phyloP scores from a whole-genome alignment of 257 asterid genomes.

The Capsicum chinense region DNA sequence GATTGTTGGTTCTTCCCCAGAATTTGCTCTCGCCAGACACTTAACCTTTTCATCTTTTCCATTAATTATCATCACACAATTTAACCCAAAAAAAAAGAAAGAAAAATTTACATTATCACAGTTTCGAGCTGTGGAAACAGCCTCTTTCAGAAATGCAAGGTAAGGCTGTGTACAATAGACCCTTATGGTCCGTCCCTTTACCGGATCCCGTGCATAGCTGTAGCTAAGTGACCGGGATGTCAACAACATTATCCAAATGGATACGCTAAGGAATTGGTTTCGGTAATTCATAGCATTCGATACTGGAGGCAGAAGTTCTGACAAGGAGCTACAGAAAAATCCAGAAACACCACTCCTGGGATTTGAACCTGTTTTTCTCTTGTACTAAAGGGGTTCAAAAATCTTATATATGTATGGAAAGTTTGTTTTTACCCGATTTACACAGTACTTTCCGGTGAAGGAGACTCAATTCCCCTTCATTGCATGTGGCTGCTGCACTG shows the following conservation, averaged over 20 bases:
- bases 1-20: too few species aligned
- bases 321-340: neutral
- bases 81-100: neutral
- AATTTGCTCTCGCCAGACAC: neutral
- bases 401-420: neutral
- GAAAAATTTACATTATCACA: neutral
- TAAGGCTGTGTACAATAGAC: too few species aligned
- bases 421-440: neutral
- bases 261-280: neutral
- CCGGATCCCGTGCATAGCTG: too few species aligned
- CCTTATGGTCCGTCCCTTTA: too few species aligned
- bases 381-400: too few species aligned
- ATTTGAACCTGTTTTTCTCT: neutral
- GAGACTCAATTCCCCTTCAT: constrained; percentile 3
- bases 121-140: too few species aligned
- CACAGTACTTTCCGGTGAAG: neutral
- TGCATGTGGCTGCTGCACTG: neutral
- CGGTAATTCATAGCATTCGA: neutral
- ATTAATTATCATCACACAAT: neutral
- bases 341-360: neutral
- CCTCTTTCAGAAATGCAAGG: too few species aligned
- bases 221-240: too few species aligned
- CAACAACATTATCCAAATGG: neutral
- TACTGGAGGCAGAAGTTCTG: neutral
- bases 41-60: neutral